These are phyloP conservation scores for Penicillium steckii DNA, from an alignment of 495 filamentous ascomycete species.

Conservation along the genomic window DNA sequence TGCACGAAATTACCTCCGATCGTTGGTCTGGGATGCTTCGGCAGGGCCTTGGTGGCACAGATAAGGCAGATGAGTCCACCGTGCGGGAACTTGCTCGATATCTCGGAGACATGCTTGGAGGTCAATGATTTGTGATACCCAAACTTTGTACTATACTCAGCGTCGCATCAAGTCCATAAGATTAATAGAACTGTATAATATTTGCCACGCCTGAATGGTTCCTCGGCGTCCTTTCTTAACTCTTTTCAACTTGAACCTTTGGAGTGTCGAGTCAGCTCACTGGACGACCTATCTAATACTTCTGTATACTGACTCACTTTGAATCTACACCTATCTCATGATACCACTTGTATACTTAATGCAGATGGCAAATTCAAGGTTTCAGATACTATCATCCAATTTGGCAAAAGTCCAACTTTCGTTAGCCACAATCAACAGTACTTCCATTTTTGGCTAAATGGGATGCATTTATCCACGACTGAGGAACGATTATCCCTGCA, in stretches of 20 bases:
- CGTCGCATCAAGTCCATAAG: neutral
- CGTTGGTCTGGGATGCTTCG: constrained; percentile 33
- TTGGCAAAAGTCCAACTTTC: no score
- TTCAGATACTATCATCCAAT: no score
- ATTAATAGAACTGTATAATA: neutral
- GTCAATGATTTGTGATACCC: constrained; percentile 8
- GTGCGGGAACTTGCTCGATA: constrained; percentile 20
- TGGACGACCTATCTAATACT: no score
- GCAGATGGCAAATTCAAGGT: no score
- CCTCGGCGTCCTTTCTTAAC: no score
- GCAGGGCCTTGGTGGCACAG: constrained; percentile 14
- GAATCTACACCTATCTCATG: no score
- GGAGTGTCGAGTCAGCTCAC: no score
- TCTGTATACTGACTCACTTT: no score
- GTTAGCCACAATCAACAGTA: neutral
- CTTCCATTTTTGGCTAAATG: neutral
- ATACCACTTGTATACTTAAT: no score
- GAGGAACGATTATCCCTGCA: no score
- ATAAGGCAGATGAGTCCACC: constrained; percentile 10
- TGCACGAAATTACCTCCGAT: constrained; percentile 40
- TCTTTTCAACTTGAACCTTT: no score
- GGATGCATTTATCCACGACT: neutral
- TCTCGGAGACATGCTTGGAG: constrained; percentile 19
- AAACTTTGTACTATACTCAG: neutral
- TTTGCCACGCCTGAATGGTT: no score